Evolutionary conservation across 768 basidiomycete species (phyloP).

Genomic region (Serpula lacrymans): DNA sequence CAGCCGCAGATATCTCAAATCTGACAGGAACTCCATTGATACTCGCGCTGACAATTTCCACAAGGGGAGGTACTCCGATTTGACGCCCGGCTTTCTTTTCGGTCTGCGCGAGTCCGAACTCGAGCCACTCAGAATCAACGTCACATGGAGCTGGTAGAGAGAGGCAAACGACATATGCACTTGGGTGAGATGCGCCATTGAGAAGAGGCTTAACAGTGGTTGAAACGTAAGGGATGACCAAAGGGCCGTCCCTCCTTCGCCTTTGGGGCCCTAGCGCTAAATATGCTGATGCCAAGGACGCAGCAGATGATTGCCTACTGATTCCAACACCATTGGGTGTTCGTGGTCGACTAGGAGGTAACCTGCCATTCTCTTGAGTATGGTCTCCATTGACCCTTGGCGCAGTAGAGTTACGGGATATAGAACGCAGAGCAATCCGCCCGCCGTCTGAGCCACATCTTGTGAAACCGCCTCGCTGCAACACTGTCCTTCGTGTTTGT

Average conservation of each 20-base stretch:
- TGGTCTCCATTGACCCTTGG: too few species aligned
- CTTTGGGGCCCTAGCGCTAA: conserved; percentile 33
- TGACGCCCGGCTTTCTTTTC: conserved; percentile 20
- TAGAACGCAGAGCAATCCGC: conserved; percentile 50
- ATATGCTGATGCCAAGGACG: conserved; percentile 13
- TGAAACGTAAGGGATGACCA: conserved; percentile 59
- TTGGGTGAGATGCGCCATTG: conserved; percentile 7
- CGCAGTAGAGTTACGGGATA: conserved; percentile 13
- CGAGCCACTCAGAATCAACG: conserved; percentile 67
- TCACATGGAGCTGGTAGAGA: conserved; percentile 54
- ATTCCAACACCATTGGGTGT: conserved; percentile 16
- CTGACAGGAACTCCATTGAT: conserved; percentile 64
- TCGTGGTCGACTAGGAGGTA: conserved; percentile 17
- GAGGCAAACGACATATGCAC: conserved; percentile 59
- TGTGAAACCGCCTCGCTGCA: conserved; percentile 57
- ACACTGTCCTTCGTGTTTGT: conserved; percentile 59
- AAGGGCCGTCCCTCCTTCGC: conserved; percentile 49
- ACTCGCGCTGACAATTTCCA: conserved; percentile 57
- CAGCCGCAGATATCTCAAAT: conserved; percentile 48
- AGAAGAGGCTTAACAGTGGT: conserved; percentile 47
- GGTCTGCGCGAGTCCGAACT: conserved; percentile 63
- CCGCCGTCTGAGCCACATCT: conserved; percentile 62
- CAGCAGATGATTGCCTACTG: conserved; percentile 7
- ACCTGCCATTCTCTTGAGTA: conserved; percentile 15
- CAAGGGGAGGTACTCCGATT: too few species aligned